Percentiles rank a stretch among this genome's conserved stretches.
These are phyloP conservation scores for Paracoccidioides lutzii DNA, from an alignment of 2,329 filamentous ascomycete species.

Conservation along the genomic window DNA sequence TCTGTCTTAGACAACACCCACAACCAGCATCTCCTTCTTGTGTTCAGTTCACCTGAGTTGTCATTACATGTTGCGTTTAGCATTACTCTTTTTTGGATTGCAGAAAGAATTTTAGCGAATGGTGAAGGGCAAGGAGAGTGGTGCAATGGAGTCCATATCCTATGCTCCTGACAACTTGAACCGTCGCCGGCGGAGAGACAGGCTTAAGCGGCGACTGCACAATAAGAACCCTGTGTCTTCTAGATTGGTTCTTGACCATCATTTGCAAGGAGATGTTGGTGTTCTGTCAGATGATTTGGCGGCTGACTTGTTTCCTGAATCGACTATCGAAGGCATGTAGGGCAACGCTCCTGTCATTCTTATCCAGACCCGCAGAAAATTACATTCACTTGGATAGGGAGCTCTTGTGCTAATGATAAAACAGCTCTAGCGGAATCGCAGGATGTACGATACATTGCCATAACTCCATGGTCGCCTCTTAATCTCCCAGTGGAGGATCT, in stretches of 20 bases:
- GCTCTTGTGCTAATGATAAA: not conserved
- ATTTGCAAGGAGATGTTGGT: slow-evolving; percentile 72
- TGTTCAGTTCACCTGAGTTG: not conserved
- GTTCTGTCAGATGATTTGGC: slow-evolving; percentile 79
- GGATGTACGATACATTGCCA: slow-evolving; percentile 32
- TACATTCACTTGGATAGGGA: not conserved
- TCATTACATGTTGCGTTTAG: not conserved
- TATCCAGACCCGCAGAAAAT: not conserved
- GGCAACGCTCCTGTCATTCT: not conserved
- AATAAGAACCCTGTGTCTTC: slow-evolving; percentile 66
- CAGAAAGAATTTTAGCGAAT: not conserved
- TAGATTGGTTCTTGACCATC: slow-evolving; percentile 70
- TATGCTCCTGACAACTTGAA: slow-evolving; percentile 35
- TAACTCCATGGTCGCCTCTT: slow-evolving; percentile 34
- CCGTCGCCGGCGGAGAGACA: slow-evolving; percentile 37
- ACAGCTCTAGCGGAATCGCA: slow-evolving; percentile 14
- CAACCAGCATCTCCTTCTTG: not conserved
- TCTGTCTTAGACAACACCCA: not conserved
- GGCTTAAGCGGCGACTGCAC: slow-evolving; percentile 28
- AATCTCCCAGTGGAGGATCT: slow-evolving; percentile 42
- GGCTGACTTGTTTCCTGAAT: slow-evolving; percentile 58
- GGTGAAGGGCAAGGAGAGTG: slow-evolving; percentile 1
- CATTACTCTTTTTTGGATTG: not conserved
- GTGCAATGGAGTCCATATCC: slow-evolving; percentile 33
- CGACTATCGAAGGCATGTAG: slow-evolving; percentile 37